A percentile compares a stretch with the other conserved stretches of the same genome.
phyloP scores from a whole-genome alignment of 208 protist species.

The Trypanosoma brucei region DNA sequence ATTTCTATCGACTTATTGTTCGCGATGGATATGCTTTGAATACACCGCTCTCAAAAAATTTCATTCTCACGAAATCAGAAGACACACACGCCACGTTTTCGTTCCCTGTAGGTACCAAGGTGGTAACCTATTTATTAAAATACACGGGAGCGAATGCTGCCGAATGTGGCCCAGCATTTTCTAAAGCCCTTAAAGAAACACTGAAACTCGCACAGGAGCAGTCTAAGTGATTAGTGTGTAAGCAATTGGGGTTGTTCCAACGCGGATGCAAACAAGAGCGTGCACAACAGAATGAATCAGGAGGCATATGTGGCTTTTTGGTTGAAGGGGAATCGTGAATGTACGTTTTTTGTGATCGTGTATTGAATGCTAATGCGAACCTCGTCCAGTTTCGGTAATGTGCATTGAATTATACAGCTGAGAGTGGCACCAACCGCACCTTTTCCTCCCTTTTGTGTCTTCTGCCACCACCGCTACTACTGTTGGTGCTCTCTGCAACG shows the following conservation, averaged over 20 bases:
- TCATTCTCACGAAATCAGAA: slow-evolving; percentile 43
- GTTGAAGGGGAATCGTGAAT: too few species aligned
- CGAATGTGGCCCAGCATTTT: slow-evolving; percentile 45
- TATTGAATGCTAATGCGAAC: too few species aligned
- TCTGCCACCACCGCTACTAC: too few species aligned
- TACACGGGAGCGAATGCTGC: slow-evolving; percentile 55
- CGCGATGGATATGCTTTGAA: slow-evolving; percentile 83
- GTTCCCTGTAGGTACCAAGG: slow-evolving; percentile 24
- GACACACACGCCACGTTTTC: slow-evolving; percentile 56
- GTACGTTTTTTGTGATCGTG: too few species aligned
- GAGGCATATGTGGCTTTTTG: too few species aligned
- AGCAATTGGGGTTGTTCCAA: not conserved
- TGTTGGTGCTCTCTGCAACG: too few species aligned
- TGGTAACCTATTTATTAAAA: slow-evolving; percentile 60
- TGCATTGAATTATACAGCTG: too few species aligned
- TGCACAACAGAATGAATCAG: too few species aligned
- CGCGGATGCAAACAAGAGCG: too few species aligned
- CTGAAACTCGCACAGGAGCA: slow-evolving; percentile 17
- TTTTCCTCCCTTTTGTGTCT: too few species aligned
- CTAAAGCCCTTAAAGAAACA: slow-evolving; percentile 37
- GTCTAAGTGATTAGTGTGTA: slow-evolving; percentile 9
- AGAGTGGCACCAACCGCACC: too few species aligned
- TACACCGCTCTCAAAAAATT: slow-evolving; percentile 35
- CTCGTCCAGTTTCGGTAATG: too few species aligned
- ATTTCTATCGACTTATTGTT: slow-evolving; percentile 64